Evolutionary conservation across 2,329 filamentous ascomycete species (phyloP), one percentile per base, ranked within the genome.

Genomic region (Diplodia sapinea): DNA sequence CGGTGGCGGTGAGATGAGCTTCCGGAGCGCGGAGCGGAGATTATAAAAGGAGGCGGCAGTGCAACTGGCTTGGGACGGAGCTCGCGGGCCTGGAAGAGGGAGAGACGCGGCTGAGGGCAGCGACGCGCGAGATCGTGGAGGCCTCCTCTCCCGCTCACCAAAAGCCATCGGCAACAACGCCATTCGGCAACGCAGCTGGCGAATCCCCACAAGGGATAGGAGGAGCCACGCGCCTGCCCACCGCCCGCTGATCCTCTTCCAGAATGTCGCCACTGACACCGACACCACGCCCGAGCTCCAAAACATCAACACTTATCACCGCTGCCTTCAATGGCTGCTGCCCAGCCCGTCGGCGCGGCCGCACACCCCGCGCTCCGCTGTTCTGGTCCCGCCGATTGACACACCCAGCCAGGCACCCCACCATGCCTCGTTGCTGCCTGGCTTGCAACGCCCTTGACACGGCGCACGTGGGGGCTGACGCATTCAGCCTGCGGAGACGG

Each of bases 41-140:
- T 20, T 47, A 57, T n/a, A 69, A 50, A 66, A 62, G 36, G 47
- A 68, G 57, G 56, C 65, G 26, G 65, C 43, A 51, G 55, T 67
- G 55, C 54, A 52, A n/a, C 65, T 65, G 67, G 57, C 36, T 29
- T 23, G 43, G 8, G 43, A 47, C 43, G n/a, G n/a, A 26, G 43
- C 31, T 66, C 17, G 50, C 26, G 49, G 49, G 17, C 33, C 17
- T 31, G 29, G 26, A 33, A 11, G 26, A 54, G 1, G 29, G 52
- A 13, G 50, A 52, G 50, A 17, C 55, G 55, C n/a, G 36, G 55
- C 55, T 51, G 59, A 47, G 59, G 43, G 26, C 36, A 38, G 36
- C 36, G 36, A 38, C 15, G 43, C 29, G 59, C 13, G n/a, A 17
- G 59, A 38, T 36, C 40, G 15, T 47, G 23, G 59, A 29, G n/a